Evolutionary conservation across 345 rosid species (phyloP).

Genomic region (Leavenworthia alabamica): DNA sequence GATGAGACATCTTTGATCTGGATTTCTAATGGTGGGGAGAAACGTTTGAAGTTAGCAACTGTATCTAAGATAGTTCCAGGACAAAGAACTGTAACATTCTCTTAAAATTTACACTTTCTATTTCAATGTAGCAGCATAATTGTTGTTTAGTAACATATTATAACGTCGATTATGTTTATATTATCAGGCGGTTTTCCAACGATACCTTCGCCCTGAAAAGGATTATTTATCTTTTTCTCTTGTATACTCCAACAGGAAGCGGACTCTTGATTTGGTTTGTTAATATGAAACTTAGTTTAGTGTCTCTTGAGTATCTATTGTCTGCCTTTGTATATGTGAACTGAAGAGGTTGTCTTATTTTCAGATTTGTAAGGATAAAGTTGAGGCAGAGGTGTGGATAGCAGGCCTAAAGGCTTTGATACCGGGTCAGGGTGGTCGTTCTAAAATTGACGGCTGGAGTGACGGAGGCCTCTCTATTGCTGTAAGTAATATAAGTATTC

Average conservation of each 20-base stretch:
- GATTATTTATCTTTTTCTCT: conserved; percentile 91
- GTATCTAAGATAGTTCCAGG: conserved; percentile 86
- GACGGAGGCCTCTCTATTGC: conserved; percentile 79
- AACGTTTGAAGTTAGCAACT: conserved; percentile 73
- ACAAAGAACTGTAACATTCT: conserved; percentile 85
- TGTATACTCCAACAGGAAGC: conserved; percentile 69
- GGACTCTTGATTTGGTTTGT: conserved; percentile 94
- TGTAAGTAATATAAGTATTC: conserved; percentile 40
- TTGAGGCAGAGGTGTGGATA: conserved; percentile 93
- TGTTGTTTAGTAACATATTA: not conserved
- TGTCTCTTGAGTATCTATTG: not conserved
- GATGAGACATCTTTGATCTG: conserved; percentile 89
- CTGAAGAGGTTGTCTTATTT: conserved; percentile 15
- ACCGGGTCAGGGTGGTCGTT: conserved; percentile 82
- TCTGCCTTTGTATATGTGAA: conserved; percentile 11
- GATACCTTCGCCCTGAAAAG: conserved; percentile 74
- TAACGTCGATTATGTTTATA: conserved; percentile 5
- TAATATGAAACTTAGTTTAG: conserved; percentile 8
- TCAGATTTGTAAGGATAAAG: conserved; percentile 92
- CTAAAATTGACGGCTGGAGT: conserved; percentile 93
- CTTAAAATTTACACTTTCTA: conserved; percentile 17
- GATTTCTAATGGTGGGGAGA: conserved; percentile 76
- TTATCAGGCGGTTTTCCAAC: conserved; percentile 78
- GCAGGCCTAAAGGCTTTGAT: conserved; percentile 69
- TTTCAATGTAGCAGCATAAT: conserved; percentile 1